phyloP scores from a whole-genome alignment of 108 stramenopile genomes.

The Nitzschia sp. region DNA sequence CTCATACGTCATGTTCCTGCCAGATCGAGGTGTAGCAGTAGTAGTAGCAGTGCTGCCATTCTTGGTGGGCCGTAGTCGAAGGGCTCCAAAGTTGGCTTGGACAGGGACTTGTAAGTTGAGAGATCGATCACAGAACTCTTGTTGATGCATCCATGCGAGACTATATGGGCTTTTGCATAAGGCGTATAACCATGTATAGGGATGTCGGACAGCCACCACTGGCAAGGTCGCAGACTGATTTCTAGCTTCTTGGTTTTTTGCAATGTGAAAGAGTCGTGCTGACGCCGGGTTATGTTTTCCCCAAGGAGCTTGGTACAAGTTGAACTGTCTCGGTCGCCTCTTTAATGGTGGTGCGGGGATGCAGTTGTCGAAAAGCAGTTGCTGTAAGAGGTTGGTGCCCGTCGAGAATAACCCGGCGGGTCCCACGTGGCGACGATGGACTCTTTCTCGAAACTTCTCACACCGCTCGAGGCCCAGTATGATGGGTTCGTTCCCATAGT shows the following conservation, averaged over 20 bases:
- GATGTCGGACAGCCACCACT: slow-evolving; percentile 73
- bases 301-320: slow-evolving; percentile 19
- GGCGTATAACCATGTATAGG: slow-evolving; percentile 72
- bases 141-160: slow-evolving; percentile 19
- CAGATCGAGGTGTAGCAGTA: background rate
- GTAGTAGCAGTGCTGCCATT: background rate
- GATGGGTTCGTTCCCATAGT: slow-evolving; percentile 29
- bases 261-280: slow-evolving; percentile 40
- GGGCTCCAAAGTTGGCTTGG: slow-evolving; percentile 2
- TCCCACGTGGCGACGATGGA: slow-evolving; percentile 18
- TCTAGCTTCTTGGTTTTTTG: slow-evolving; percentile 20
- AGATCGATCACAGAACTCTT: slow-evolving; percentile 8
- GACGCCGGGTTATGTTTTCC: slow-evolving; percentile 79
- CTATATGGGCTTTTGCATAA: slow-evolving; percentile 72
- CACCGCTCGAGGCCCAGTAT: slow-evolving; percentile 30
- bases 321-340: background rate
- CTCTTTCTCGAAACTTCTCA: slow-evolving; percentile 14
- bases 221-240: slow-evolving; percentile 52
- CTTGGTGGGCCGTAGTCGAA: background rate
- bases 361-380: slow-evolving; percentile 68
- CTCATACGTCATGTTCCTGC: slow-evolving; percentile 18
- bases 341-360: slow-evolving; percentile 30
- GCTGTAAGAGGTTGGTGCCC: slow-evolving; percentile 80
- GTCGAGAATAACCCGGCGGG: slow-evolving; percentile 83
- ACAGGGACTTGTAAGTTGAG: slow-evolving; percentile 11